These are phyloP conservation scores for Drechslera avenae DNA, from an alignment of 2,329 filamentous ascomycete genomes.

Conservation along the genomic window DNA sequence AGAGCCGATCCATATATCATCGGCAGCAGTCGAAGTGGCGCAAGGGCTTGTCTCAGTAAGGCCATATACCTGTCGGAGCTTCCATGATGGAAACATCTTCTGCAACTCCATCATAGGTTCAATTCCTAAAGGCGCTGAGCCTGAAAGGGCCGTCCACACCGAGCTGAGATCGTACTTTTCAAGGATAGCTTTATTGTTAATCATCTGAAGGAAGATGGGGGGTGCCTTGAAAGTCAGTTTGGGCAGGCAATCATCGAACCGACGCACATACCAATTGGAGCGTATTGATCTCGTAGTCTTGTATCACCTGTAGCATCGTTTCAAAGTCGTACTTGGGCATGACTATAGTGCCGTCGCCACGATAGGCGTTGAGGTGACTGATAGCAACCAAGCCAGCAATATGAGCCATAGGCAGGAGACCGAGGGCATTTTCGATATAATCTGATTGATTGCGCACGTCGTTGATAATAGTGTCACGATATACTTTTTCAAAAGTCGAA, in stretches of 20 bases:
- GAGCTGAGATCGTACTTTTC: constrained; percentile 73
- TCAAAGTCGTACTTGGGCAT: constrained; percentile 77
- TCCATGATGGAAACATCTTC: constrained; percentile 67
- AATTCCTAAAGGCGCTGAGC: constrained; percentile 76
- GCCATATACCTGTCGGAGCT: constrained; percentile 74
- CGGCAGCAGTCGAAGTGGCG: constrained; percentile 62
- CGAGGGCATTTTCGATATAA: constrained; percentile 63
- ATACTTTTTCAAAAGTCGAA: constrained; percentile 54
- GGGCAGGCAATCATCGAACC: too few species aligned
- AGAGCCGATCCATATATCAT: constrained; percentile 73
- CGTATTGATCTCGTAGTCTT: constrained; percentile 69
- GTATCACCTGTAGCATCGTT: constrained; percentile 66
- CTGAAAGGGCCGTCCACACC: constrained; percentile 69
- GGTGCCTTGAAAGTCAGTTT: constrained; percentile 62
- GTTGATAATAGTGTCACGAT: constrained; percentile 49
- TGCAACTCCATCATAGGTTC: constrained; percentile 71
- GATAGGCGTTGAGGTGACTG: constrained; percentile 67
- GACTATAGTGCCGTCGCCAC: constrained; percentile 74
- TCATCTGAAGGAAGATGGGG: constrained; percentile 78
- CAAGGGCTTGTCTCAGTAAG: constrained; percentile 80
- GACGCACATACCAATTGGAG: constrained; percentile 65
- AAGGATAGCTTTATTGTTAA: constrained; percentile 66
- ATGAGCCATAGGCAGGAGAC: constrained; percentile 79
- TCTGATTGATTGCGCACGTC: constrained; percentile 46
- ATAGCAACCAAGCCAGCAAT: constrained; percentile 80